Evolutionary conservation across 192 early-diverging fungal species (phyloP), one percentile per base, ranked within the genome.

Genomic region (Mortierella alpina): DNA sequence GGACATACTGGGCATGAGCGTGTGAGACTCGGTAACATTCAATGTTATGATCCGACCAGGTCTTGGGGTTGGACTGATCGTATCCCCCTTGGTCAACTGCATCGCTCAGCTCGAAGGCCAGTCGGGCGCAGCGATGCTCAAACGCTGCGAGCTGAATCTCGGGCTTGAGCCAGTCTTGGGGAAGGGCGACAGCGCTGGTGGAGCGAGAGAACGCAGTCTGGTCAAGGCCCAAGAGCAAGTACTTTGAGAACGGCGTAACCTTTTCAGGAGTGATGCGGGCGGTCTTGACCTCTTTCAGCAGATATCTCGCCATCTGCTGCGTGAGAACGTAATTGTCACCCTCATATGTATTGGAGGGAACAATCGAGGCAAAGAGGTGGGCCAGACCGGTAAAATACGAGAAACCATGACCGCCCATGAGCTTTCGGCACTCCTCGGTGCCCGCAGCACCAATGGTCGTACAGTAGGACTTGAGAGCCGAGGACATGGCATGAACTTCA

Each of bases 281-380:
- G 3, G 49, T 77, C 56, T 83, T 78, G 61, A 87, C 53, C 55
- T 83, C 75, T 60, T 87, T 88, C 41, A 88, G 63, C 20, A 97
- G 79, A 73, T 93, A 95, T 22, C 94, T 90, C 11, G 90, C 85
- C 45, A 92, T 93, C 84, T 97, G 95, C 74, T 95, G 95, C 7
- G 93, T 93, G 67, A 97, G 71, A 4, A 97, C 86, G 69, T 91
- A 91, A 83, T 95, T 95, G 68, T 95, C 94, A 64, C 94, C 94
- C 72, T 95, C 94, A 86, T 90, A 93, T 53, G 92, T 95, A 52
- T 89, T 89, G 53, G 92, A 92, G 4, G 92, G 92, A 46, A 91
- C 86, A 41, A 88, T 86, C 72, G 91, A 86, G 57, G 86, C 87
- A 63, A 89, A 93, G 66, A 93, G 85, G 50, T 87, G 85, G 12